Evolutionary conservation across 345 rosid genomes (phyloP).

Genomic region (Draba incana): DNA sequence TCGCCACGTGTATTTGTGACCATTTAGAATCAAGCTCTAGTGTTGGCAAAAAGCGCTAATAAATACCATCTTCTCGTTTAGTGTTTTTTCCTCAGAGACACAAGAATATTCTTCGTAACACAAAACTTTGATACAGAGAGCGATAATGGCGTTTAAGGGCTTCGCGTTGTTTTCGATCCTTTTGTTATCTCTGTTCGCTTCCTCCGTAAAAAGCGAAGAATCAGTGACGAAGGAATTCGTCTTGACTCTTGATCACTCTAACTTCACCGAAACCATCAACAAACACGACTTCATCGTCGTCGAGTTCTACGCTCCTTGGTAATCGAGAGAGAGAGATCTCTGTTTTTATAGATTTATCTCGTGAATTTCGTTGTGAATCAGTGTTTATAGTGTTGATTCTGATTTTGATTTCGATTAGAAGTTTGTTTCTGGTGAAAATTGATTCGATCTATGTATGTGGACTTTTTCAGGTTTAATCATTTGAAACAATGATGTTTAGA

Average conservation of each 20-base stretch:
- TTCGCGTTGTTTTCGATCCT: conserved; percentile 43
- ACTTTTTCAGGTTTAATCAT: background rate
- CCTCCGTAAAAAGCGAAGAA: conserved; percentile 51
- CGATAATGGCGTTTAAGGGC: conserved; percentile 54
- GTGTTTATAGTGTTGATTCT: conserved; percentile 1
- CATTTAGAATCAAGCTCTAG: conserved; percentile 5
- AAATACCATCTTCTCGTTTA: conserved; percentile 3
- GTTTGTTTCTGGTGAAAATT: background rate
- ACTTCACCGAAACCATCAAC: conserved; percentile 75
- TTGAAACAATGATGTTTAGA: conserved; percentile 1
- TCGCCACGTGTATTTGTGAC: conserved; percentile 13
- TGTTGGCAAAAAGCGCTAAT: conserved; percentile 4
- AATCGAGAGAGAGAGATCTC: conserved; percentile 9
- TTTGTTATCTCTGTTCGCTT: conserved; percentile 43
- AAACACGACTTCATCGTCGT: conserved; percentile 90
- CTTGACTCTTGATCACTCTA: conserved; percentile 79
- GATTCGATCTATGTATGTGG: background rate
- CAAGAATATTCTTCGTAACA: background rate
- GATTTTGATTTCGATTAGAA: background rate
- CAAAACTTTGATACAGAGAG: background rate
- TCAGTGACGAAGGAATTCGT: conserved; percentile 74
- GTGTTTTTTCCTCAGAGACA: background rate
- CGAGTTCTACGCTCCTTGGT: conserved; percentile 99
- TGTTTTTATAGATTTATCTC: background rate
- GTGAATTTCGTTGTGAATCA: background rate